Conservation (phyloP, 176 grass and related monocot genomes). For the Areca catechu region DNA sequence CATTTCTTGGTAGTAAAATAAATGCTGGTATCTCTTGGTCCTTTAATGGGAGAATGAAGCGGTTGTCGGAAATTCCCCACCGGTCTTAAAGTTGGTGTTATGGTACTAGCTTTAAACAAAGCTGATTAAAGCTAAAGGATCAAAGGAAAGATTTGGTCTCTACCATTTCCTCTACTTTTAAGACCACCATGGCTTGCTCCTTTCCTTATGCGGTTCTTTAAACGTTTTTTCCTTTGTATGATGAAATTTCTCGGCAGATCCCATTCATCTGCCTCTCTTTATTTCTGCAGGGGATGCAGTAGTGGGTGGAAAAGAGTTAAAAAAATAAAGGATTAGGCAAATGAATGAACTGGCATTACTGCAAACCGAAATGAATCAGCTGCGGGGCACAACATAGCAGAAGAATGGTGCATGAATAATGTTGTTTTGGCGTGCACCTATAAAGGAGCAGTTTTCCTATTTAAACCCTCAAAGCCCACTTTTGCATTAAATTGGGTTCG, state of each 20-base stretch:
- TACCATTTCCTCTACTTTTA: slow-evolving; percentile 11
- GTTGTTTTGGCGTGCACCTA: too few species aligned
- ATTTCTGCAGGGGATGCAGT: slow-evolving; percentile 9
- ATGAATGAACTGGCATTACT: too few species aligned
- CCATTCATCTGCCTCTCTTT: slow-evolving; percentile 20
- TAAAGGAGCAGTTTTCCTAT: too few species aligned
- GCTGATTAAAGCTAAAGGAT: slow-evolving; percentile 26
- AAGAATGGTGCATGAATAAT: too few species aligned
- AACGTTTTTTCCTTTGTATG: slow-evolving; percentile 4
- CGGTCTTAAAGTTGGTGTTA: slow-evolving; percentile 9
- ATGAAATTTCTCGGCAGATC: slow-evolving; percentile 30
- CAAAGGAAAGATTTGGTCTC: slow-evolving; percentile 5
- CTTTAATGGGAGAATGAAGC: too few species aligned
- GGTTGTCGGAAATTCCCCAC: too few species aligned
- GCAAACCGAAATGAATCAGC: too few species aligned
- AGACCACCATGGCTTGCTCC: slow-evolving; percentile 18
- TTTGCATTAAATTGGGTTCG: too few species aligned
- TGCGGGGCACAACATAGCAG: too few species aligned
- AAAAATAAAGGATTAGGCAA: not conserved
- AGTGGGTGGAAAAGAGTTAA: slow-evolving; percentile 14
- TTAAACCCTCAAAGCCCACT: too few species aligned
- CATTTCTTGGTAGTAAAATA: too few species aligned
- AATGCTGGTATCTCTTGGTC: too few species aligned
- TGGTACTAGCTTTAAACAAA: slow-evolving; percentile 26
- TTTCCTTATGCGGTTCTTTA: slow-evolving; percentile 5